Base-by-base conservation (phyloP, 1,284 basidiomycete genomes). In the Ganoderma sinense region DNA sequence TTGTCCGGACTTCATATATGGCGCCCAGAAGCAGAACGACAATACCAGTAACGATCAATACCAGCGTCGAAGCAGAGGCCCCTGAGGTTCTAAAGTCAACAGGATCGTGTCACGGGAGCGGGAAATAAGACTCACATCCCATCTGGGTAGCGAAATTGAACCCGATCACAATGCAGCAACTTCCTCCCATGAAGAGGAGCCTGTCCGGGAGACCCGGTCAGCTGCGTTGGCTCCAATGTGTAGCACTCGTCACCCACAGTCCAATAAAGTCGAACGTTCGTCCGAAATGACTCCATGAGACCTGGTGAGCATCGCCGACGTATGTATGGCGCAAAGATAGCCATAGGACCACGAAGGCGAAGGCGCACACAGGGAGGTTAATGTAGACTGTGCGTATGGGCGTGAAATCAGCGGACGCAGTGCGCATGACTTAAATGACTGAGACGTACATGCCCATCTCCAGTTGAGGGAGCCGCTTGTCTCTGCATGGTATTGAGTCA, bases 361-460 rank as follows among this genome's bases (percentile, higher is more conserved):
- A 74, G 36, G 87, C 78, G 76, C 91, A 92, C 64, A 94, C 81
- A n/a, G 93, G 93, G 60, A 94, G 82, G 81, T 94, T 95, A 75
- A 95, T 84, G 78, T 89, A 94, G 78, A 95, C 94, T 74, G 61
- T 39, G 23, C 13, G 23, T 23, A 51, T 23, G 48, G 48, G 66
- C 56, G 16, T 23, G 59, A 45, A 64, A 41, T 60, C 39, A 63
- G 53, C 10, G 11, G 23, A 29, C 62, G 48, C 20, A n/a, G 26
- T 61, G 36, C 29, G 3, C 51, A 53, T 48, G 43, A 39, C 18
- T 26, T 39, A 36, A 33, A 45, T 48, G 41, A 68, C 41, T 16
- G 63, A 64, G 33, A 86, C 93, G 82, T 81, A 94, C 93, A 94
- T 69, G 88, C 91, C 90, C 91, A 94, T 85, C 93, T 85, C 93